Conservation (phyloP, 2,329 filamentous ascomycete genomes). For the Alternaria sp. region DNA sequence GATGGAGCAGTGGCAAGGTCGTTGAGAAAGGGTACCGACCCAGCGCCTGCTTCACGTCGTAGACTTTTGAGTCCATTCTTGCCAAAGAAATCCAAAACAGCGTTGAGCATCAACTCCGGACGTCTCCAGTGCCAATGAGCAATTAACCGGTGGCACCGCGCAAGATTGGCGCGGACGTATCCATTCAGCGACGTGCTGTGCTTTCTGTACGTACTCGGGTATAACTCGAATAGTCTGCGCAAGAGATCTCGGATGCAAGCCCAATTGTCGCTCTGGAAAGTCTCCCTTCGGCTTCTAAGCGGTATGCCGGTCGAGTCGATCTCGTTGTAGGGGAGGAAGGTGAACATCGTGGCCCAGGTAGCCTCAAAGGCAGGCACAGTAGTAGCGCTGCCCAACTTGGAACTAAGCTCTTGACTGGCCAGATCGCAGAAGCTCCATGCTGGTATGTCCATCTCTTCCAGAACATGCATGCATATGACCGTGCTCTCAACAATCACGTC, state of each 20-base stretch:
- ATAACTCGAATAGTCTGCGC: constrained; percentile 55
- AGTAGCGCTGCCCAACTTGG: constrained; percentile 19
- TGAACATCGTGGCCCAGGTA: constrained; percentile 57
- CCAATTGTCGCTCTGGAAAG: constrained; percentile 58
- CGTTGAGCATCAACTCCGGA: constrained; percentile 61
- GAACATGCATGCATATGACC: constrained; percentile 55
- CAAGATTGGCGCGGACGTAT: constrained; percentile 60
- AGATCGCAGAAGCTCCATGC: constrained; percentile 53
- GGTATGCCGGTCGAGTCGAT: constrained; percentile 59
- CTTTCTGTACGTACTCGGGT: constrained; percentile 50
- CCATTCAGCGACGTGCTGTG: constrained; percentile 58
- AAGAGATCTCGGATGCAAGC: constrained; percentile 54
- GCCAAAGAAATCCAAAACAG: constrained; percentile 66
- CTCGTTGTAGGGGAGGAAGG: constrained; percentile 60
- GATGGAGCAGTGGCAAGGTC: constrained; percentile 53
- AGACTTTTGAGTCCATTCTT: constrained; percentile 60
- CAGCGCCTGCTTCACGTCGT: constrained; percentile 57
- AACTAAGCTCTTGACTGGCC: constrained; percentile 45
- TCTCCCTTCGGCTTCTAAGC: constrained; percentile 50
- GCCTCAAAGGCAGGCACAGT: constrained; percentile 46
- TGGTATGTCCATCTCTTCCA: constrained; percentile 41
- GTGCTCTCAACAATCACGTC: constrained; percentile 55
- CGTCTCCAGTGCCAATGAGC: constrained; percentile 63
- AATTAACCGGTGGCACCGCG: constrained; percentile 61
- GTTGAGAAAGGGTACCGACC: constrained; percentile 63